Conservation (phyloP, 176 grass and related monocot genomes). For the Typha latifolia region DNA sequence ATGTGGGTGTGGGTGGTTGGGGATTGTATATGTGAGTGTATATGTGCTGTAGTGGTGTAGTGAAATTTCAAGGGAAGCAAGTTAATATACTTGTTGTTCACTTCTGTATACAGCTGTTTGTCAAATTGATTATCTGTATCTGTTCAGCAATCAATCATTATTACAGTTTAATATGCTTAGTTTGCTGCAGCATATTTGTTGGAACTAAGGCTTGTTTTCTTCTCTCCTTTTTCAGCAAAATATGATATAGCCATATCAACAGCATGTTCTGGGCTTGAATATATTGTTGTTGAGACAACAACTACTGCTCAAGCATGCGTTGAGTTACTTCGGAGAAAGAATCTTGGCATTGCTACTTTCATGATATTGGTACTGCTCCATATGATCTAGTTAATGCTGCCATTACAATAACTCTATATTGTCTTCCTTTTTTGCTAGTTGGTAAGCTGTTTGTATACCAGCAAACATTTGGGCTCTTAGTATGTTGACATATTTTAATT, state of each 20-base stretch:
- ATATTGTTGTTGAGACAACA: conserved; percentile 92
- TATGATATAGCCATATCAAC: conserved; percentile 94
- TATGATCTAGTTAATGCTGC: not conserved
- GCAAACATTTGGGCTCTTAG: not conserved
- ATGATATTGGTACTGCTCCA: conserved; percentile 67
- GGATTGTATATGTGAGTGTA: too few relatives aligned
- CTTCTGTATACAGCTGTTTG: too few relatives aligned
- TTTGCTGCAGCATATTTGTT: not conserved
- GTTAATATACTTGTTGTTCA: too few relatives aligned
- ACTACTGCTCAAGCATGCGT: conserved; percentile 83
- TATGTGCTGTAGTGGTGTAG: too few relatives aligned
- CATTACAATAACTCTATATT: not conserved
- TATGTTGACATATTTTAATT: too few relatives aligned
- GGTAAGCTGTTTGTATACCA: not conserved
- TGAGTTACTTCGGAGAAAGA: conserved; percentile 79
- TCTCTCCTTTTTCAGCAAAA: conserved; percentile 47
- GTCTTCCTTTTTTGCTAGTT: not conserved
- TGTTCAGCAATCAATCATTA: not conserved
- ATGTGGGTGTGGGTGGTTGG: too few relatives aligned
- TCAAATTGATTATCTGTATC: too few relatives aligned
- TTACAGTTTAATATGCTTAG: not conserved
- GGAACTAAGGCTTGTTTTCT: not conserved
- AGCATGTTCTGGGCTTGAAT: conserved; percentile 59
- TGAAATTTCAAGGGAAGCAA: too few relatives aligned
- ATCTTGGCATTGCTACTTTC: conserved; percentile 76